Evolutionary conservation across 148 eudicot genomes (phyloP).

Genomic region (Camellia sinensis): DNA sequence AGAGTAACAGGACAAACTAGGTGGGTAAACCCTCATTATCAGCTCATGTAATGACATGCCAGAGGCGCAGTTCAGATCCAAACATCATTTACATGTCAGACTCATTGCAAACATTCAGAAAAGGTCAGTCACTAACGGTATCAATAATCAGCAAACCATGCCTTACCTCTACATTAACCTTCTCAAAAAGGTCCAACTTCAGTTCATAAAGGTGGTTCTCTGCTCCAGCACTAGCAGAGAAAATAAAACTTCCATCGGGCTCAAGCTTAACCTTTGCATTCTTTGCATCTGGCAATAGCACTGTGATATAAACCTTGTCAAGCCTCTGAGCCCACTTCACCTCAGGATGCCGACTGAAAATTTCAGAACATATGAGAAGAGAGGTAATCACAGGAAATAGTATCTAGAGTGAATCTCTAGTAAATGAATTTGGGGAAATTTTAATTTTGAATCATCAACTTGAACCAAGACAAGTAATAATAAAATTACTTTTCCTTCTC

Average conservation of each 20-base stretch:
- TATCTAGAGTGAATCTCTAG: not conserved
- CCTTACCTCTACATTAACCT: constrained; percentile 86
- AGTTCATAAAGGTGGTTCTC: constrained; percentile 61
- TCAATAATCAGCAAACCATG: not conserved
- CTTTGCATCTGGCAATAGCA: constrained; percentile 78
- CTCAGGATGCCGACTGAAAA: constrained; percentile 82
- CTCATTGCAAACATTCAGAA: not conserved
- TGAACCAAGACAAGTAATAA: not conserved
- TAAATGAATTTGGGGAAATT: not conserved
- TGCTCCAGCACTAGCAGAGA: constrained; percentile 70
- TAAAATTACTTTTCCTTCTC: not conserved
- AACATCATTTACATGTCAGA: not conserved
- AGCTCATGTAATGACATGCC: not conserved
- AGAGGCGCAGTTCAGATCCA: not conserved
- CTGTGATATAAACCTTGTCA: constrained; percentile 79
- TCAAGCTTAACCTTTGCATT: constrained; percentile 75
- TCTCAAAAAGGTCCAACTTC: constrained; percentile 73
- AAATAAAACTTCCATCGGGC: constrained; percentile 77
- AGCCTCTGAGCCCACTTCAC: constrained; percentile 96
- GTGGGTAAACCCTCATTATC: not conserved
- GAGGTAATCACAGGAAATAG: not conserved
- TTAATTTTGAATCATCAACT: not conserved
- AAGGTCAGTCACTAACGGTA: not conserved
- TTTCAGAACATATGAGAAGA: not conserved
- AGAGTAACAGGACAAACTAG: not conserved